Evolutionary conservation across 2,329 filamentous ascomycete genomes (phyloP), one percentile per base, ranked within the genome.

Genomic region (Monosporascus sp.): DNA sequence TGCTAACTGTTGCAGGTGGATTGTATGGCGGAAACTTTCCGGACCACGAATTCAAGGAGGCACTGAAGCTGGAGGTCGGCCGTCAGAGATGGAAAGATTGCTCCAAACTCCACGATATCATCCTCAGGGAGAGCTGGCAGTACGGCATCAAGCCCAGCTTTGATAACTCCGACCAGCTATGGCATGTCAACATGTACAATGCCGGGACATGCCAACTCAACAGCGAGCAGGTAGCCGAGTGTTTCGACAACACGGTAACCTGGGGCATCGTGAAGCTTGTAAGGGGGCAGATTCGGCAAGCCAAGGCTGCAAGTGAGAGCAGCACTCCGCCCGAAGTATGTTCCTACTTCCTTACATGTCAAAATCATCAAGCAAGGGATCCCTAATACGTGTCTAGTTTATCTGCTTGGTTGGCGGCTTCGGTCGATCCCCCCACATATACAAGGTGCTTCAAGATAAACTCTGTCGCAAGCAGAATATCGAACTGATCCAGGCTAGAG

Each of bases 1-100:
- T 6, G 14, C 9, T 20, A 27, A 31, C 24, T 15, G 17, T 20
- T 5, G 3, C 14, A 59, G 57, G 51, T 20, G 52, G 31, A 34
- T 36, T 57, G 6, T 57, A 55, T 25, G 55, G 57, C 6, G 57
- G 42, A 7, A 50, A 52, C 1, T 55, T 56, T 14, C 48, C 57
- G 6, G 55, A 59, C 18, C 36, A 51, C 5, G 46, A 52, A 24
- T 59, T 59, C 14, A 53, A 56, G 24, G 14, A 17, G 2, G 17
- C 51, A 7, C 20, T 55, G 37, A 56, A 54, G 49, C 2, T 25
- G 17, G 18, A 42, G n/a, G 8, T 42, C 20, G 39, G 39, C n/a
- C 39, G 18, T 20, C 39, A 42, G 39, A 42, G 20, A 8, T 42
- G 39, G 39, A 20, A 42, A 20, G 14, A 20, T 2, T 20, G 9